Base-by-base conservation (phyloP, 768 basidiomycete genomes). In the Phlegmacium glaucopus region DNA sequence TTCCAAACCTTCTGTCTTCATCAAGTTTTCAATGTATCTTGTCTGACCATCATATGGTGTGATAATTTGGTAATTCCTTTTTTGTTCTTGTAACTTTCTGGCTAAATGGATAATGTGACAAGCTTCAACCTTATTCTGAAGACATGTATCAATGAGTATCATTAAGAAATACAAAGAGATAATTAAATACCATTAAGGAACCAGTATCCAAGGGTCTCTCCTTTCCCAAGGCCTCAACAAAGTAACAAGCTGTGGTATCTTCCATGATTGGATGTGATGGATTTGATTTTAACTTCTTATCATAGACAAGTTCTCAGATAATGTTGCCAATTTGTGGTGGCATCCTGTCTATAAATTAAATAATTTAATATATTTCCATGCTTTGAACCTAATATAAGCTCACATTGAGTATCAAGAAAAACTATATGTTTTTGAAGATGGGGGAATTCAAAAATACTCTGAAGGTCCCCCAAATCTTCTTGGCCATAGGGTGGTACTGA, bases 1-100 rank as follows among this genome's bases (percentile, higher is more conserved):
- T 3, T 68, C 47, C 1, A 92, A 63, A 0, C 70, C 74, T 42
- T 71, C 63, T 41, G 52, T 61, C 51, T 81, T 75, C 58, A 93
- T 74, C 13, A 60, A 60, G 5, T 67, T 58, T 62, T 90, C 85
- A 61, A 92, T 75, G 4, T 63, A 43, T 39, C 61, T 72, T 9
- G 85, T 72, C 60, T 93, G 90, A 6, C 72, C 79, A 62, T 87
- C 87, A 73, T 93, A 93, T 0, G 90, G 90, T 9, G 87, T 90
- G 43, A 93, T 85, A 38, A 93, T 80, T 27, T 75, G 73, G 61
- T 74, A 91, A 0, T 67, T 63, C 51, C 71, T 76, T 0, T 61
- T 51, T 43, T 77, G 61, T 3, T 68, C 63, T 56, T 87, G 74
- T 34, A 90, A 76, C 36, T 77, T 71, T 34, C 63, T 55, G 35